phyloP scores from a whole-genome alignment of 2,329 filamentous ascomycete genomes.

The Phaeosphaeria sp. region DNA sequence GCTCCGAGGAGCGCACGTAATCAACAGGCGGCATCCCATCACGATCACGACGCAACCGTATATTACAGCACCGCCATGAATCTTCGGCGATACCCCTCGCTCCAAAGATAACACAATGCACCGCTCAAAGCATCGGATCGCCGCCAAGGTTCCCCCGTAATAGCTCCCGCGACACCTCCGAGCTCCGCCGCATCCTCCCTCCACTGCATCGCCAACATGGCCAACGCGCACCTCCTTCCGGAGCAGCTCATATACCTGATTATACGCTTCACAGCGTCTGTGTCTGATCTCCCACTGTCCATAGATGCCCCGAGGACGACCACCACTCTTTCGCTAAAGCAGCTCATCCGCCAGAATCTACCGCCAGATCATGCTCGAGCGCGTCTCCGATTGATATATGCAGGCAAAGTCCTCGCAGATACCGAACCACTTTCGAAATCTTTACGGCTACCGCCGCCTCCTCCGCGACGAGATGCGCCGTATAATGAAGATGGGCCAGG shows the following conservation, averaged over 20 bases:
- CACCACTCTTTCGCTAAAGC: slow-evolving; percentile 80
- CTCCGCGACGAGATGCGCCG: slow-evolving; percentile 50
- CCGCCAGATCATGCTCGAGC: slow-evolving; percentile 66
- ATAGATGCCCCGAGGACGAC: slow-evolving; percentile 72
- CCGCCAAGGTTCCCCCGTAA: not conserved
- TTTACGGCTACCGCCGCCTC: slow-evolving; percentile 68
- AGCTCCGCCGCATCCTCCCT: slow-evolving; percentile 7
- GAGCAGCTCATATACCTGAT: slow-evolving; percentile 71
- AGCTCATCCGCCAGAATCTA: slow-evolving; percentile 77
- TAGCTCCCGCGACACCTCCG: slow-evolving; percentile 1
- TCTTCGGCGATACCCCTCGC: not conserved
- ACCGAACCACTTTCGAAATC: slow-evolving; percentile 70
- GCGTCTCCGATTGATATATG: slow-evolving; percentile 87
- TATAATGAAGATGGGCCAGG: slow-evolving; percentile 25
- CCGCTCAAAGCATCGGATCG: not conserved
- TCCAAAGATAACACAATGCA: slow-evolving; percentile 9
- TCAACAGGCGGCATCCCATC: not conserved
- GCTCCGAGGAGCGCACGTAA: slow-evolving; percentile 22
- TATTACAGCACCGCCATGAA: not conserved
- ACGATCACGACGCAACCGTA: not conserved
- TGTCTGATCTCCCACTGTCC: slow-evolving; percentile 82
- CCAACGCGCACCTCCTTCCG: slow-evolving; percentile 36
- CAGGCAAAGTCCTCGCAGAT: slow-evolving; percentile 85
- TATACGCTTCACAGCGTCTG: slow-evolving; percentile 86
- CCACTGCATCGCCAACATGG: slow-evolving; percentile 28